Evolutionary conservation across 805 yeast genomes (phyloP).

Genomic region (Lachancea sp.): DNA sequence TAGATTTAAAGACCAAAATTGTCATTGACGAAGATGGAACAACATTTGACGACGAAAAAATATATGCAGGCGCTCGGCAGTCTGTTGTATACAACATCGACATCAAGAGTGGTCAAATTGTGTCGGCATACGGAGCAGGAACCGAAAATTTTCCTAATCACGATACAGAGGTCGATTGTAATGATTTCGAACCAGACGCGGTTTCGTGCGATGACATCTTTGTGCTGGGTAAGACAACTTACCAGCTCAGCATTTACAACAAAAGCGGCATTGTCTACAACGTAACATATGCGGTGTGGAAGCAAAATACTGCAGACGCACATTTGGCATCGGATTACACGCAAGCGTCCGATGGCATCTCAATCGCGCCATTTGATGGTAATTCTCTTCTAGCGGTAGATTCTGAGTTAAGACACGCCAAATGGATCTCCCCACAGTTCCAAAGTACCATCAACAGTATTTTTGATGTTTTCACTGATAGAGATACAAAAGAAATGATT

Average conservation of each 20-base stretch:
- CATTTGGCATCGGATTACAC: slow-evolving; percentile 43
- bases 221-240: slow-evolving; percentile 64
- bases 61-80: slow-evolving; percentile 78
- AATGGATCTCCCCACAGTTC: slow-evolving; percentile 65
- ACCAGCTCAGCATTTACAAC: slow-evolving; percentile 71
- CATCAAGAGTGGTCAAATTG: slow-evolving; percentile 64
- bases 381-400: slow-evolving; percentile 72
- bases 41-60: slow-evolving; percentile 52
- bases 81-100: slow-evolving; percentile 73
- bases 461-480: slow-evolving; percentile 58
- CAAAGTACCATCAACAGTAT: slow-evolving; percentile 70
- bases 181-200: slow-evolving; percentile 8
- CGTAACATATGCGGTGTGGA: slow-evolving; percentile 83
- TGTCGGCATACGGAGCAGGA: slow-evolving; percentile 60
- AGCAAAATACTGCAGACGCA: slow-evolving; percentile 76
- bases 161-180: slow-evolving; percentile 11
- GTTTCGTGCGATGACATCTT: slow-evolving; percentile 35
- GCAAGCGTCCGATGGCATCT: slow-evolving; percentile 62
- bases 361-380: slow-evolving; percentile 80
- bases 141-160: slow-evolving; percentile 27
- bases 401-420: slow-evolving; percentile 57
- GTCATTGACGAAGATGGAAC: slow-evolving; percentile 40
- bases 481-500: slow-evolving; percentile 34
- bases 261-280: slow-evolving; percentile 70
- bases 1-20: slow-evolving; percentile 46